Evolutionary conservation across 225 moss, liverwort and hornwort genomes (phyloP), one percentile per base, ranked within the genome.

Genomic region (Rhytidiadelphus loreus): DNA sequence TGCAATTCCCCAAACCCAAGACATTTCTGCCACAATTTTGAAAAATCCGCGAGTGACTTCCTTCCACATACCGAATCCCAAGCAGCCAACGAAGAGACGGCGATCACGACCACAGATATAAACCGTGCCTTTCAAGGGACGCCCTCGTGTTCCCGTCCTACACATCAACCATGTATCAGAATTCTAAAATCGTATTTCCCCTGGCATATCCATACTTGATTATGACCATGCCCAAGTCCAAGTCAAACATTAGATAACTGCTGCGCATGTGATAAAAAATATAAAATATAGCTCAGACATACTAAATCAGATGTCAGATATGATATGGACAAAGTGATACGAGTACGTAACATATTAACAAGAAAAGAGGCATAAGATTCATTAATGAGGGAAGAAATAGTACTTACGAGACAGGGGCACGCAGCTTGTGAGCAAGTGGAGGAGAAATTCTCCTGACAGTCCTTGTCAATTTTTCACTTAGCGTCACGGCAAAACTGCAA

Each of bases 381-480:
- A 65, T 56, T 26, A 59, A 53, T 30, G 29, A 80, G 33, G 50
- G 86, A 62, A 55, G 58, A 43, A 60, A 85, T 39, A 46, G 41
- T 72, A 83, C 92, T 93, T 83, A 93, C 90, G 93, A 89, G 83
- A 93, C 80, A 87, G 95, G 95, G 62, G 94, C 91, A 76, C 95
- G 94, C 92, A 95, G 88, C 83, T 95, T 95, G 88, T 93, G 93
- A 75, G 95, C 95, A 37, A 95, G 88, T 69, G 94, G 95, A 75
- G 95, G 95, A 93, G 95, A 95, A 88, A 95, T 87, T 86, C 89
- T 91, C 85, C 95, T 87, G 48, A 95, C 93, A 86, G 94, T 81
- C 91, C 92, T 94, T 55, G 95, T 95, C 92, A 95, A 87, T 77
- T 92, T 95, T 91, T 95, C 95, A 91, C 95, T 95, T 81, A 95